These are phyloP conservation scores for Panicum hallii DNA, from an alignment of 202 grass and related monocot species.

Conservation along the genomic window DNA sequence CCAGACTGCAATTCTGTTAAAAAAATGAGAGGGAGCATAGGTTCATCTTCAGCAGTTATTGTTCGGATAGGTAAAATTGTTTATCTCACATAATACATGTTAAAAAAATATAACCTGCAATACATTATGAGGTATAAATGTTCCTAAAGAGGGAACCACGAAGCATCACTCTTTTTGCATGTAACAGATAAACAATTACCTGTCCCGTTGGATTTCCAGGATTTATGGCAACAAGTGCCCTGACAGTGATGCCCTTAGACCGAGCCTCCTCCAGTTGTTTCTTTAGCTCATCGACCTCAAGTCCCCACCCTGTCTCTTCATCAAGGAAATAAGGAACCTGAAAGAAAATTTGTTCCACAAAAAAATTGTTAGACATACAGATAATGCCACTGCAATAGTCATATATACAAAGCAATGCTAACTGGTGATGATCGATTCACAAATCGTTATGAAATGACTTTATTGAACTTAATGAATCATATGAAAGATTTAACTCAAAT, in stretches of 20 bases:
- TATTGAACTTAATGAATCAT: not conserved
- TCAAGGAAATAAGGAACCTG: constrained; percentile 95
- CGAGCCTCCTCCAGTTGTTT: constrained; percentile 83
- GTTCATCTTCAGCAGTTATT: constrained; percentile 9
- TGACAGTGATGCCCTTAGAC: constrained; percentile 89
- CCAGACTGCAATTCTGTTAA: not conserved
- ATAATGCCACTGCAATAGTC: not conserved
- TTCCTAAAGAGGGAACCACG: constrained; percentile 2
- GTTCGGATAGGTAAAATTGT: not conserved
- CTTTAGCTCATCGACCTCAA: constrained; percentile 80
- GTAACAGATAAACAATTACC: constrained; percentile 53
- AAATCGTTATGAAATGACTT: constrained; percentile 20
- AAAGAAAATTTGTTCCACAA: constrained; percentile 35
- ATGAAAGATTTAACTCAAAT: not conserved
- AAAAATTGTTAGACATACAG: constrained; percentile 38
- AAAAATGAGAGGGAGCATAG: not conserved
- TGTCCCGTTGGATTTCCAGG: constrained; percentile 96
- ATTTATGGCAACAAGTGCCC: constrained; percentile 89
- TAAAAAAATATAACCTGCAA: not conserved
- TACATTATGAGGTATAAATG: constrained; percentile 11
- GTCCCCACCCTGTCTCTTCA: constrained; percentile 83
- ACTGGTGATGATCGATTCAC: not conserved
- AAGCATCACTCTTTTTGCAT: not conserved
- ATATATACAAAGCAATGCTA: constrained; percentile 2
- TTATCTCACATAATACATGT: not conserved